Percentiles rank a stretch among this genome's conserved stretches.
Evolutionary conservation across 345 rosid species (phyloP).

Genomic region (Psidium friedrichsthalianum): DNA sequence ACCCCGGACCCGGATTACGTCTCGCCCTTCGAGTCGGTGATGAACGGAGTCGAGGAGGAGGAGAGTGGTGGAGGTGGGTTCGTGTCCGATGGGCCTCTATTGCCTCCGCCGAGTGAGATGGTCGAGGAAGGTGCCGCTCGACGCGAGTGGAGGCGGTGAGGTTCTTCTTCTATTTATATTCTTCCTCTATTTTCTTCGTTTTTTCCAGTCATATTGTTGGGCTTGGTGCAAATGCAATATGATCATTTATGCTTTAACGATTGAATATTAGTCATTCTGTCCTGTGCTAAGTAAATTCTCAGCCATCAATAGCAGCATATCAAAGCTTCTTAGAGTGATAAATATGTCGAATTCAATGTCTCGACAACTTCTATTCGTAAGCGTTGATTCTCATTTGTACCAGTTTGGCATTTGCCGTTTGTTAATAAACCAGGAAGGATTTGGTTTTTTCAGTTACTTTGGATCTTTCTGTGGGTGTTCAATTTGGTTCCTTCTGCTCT

Average conservation of each 20-base stretch:
- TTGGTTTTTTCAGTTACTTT: neutral
- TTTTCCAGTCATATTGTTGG: neutral
- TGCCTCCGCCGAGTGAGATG: conserved; percentile 61
- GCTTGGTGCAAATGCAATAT: neutral
- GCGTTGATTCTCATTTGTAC: neutral
- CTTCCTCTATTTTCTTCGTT: neutral
- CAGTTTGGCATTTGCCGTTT: neutral
- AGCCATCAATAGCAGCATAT: neutral
- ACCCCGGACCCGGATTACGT: conserved; percentile 27
- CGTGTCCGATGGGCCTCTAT: conserved; percentile 31
- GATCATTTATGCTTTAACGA: neutral
- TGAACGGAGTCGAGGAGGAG: conserved; percentile 2
- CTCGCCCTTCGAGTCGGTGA: conserved; percentile 24
- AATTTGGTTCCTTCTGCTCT: neutral
- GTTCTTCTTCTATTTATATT: conserved; percentile 1
- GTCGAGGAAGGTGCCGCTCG: conserved; percentile 52
- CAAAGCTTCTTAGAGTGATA: neutral
- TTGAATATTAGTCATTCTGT: neutral
- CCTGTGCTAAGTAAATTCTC: neutral
- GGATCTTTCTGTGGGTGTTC: neutral
- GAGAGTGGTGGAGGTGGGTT: conserved; percentile 19
- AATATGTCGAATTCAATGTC: neutral
- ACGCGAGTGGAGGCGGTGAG: conserved; percentile 83
- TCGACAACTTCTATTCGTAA: neutral
- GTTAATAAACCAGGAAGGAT: neutral